Evolutionary conservation across 2,329 filamentous ascomycete genomes (phyloP), one percentile per base, ranked within the genome.

Genomic region (Neofusicoccum sp.): DNA sequence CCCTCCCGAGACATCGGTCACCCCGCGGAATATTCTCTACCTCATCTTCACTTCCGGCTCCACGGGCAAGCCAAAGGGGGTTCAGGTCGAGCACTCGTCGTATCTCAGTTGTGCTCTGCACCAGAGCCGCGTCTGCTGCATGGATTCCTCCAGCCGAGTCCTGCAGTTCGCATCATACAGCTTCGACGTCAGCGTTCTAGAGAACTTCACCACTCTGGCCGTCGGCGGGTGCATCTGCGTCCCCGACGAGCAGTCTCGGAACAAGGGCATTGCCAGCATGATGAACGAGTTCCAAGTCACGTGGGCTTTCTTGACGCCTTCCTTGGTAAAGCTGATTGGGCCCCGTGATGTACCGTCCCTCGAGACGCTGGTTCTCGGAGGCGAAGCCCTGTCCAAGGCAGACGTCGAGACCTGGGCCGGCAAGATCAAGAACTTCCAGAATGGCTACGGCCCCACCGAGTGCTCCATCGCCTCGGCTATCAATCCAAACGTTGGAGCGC

Each of bases 201-300:
- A 74, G 58, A 72, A 73, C 26, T 59, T 76, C 12, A 67, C 70
- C 1, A 64, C 71, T 3, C 65, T 76, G n/a, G 68, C 66, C 2
- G 63, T 66, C 14, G 72, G 73, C 24, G 72, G 81, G 0, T 86
- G 69, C 7, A 76, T 75, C 7, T 75, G 73, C 47, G 65, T 75
- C 24, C 72, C 72, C 2, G 71, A 69, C 1, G 71, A 75, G 26
- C 69, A 78, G 6, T 80, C 85, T 9, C 43, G n/a, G 76, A 79
- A 20, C 75, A 79, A 71, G 9, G 79, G 85, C 59, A 73, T 86
- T 3, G 71, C 76, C 1, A 79, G 77, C 1, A 79, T 78, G 0
- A 81, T 72, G 72, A 16, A 51, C 47, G 47, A 51, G 30, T 51
- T 51, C 33, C 24, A 71, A 0, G 65, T 84, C 40, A 78, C 73